A percentile compares a stretch with the other conserved stretches of the same genome.
These are phyloP conservation scores for Cubamyces sp. DNA, from an alignment of 768 basidiomycete species.

Conservation along the genomic window DNA sequence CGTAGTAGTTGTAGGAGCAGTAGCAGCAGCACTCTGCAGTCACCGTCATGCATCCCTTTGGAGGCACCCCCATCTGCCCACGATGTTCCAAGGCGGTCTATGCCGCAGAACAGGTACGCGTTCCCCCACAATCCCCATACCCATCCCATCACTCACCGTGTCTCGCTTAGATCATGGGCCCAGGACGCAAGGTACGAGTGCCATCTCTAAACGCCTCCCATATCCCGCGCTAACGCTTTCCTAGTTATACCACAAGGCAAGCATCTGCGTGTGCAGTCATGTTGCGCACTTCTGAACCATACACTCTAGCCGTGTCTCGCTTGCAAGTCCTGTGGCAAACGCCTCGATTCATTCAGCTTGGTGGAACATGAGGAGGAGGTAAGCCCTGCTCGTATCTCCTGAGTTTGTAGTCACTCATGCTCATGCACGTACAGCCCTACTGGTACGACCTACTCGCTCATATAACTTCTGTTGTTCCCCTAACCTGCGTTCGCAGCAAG, in stretches of 20 bases:
- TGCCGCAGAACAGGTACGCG: conserved; percentile 80
- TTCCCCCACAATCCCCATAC: background rate
- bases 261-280: background rate
- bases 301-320: conserved; percentile 70
- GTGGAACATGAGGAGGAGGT: conserved; percentile 87
- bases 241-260: conserved; percentile 81
- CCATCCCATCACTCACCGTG: conserved; percentile 6
- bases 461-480: background rate
- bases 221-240: conserved; percentile 14
- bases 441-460: conserved; percentile 38
- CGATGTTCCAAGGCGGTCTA: conserved; percentile 79
- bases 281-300: background rate
- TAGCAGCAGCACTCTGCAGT: background rate
- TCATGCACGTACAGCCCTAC: conserved; percentile 42
- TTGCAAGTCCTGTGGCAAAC: conserved; percentile 75
- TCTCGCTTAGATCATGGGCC: conserved; percentile 70
- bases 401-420: background rate
- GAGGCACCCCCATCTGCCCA: conserved; percentile 73
- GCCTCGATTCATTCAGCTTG: conserved; percentile 75
- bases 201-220: conserved; percentile 6
- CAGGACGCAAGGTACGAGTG: conserved; percentile 79
- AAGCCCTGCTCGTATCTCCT: conserved; percentile 29
- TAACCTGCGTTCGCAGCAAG: conserved; percentile 55
- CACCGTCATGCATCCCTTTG: conserved; percentile 66
- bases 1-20: background rate